A percentile compares a stretch with the other conserved stretches of the same genome.
These are phyloP conservation scores for Setomelanomma holmii DNA, from an alignment of 2,329 filamentous ascomycete species.

Conservation along the genomic window DNA sequence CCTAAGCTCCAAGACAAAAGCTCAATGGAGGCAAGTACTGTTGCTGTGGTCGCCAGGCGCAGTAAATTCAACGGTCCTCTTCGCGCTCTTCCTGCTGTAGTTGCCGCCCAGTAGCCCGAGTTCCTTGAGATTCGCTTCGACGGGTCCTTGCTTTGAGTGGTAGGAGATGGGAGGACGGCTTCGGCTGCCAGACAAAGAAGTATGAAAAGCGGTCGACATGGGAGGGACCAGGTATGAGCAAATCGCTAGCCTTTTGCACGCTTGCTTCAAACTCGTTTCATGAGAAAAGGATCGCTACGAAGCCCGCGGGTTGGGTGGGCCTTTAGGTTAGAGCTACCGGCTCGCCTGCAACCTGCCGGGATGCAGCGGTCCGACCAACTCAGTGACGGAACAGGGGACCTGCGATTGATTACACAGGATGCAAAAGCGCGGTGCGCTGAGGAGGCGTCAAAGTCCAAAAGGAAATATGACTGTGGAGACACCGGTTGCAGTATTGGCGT, in stretches of 20 bases:
- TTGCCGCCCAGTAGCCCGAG: slow-evolving; percentile 42
- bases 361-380: slow-evolving; percentile 30
- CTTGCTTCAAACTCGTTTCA: slow-evolving; percentile 51
- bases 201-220: slow-evolving; percentile 47
- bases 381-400: slow-evolving; percentile 26
- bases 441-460: slow-evolving; percentile 14
- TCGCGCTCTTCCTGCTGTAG: slow-evolving; percentile 29
- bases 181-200: slow-evolving; percentile 39
- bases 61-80: slow-evolving; percentile 45
- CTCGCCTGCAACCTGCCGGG: slow-evolving; percentile 29
- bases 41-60: slow-evolving; percentile 35
- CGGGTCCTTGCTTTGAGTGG: slow-evolving; percentile 21
- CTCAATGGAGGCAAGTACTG: slow-evolving; percentile 40
- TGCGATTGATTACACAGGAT: slow-evolving; percentile 16
- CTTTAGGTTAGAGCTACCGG: slow-evolving; percentile 37
- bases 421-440: slow-evolving; percentile 12
- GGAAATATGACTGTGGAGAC: slow-evolving; percentile 17
- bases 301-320: slow-evolving; percentile 33
- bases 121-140: slow-evolving; percentile 44
- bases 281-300: slow-evolving; percentile 37
- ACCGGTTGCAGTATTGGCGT: slow-evolving; percentile 15
- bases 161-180: slow-evolving; percentile 29
- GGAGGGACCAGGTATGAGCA: slow-evolving; percentile 34
- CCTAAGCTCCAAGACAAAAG: slow-evolving; percentile 45
- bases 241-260: slow-evolving; percentile 37